A percentile compares a stretch with the other conserved stretches of the same genome.
Conservation (phyloP, 1,284 basidiomycete species). For the Sanguinoderma infundibulare region DNA sequence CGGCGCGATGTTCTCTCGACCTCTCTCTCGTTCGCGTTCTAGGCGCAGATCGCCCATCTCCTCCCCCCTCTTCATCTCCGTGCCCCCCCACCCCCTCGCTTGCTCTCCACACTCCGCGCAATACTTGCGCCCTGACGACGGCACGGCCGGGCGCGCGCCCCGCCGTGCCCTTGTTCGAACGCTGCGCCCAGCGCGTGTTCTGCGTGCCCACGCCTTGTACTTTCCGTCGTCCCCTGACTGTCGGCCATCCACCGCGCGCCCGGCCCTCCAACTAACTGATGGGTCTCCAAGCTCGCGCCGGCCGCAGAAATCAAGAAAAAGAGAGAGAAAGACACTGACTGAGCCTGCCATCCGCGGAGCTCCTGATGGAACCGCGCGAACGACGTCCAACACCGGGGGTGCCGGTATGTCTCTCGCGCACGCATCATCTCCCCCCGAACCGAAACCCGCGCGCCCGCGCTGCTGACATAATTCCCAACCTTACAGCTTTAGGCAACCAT, state of each 20-base stretch:
- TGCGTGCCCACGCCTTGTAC: neutral
- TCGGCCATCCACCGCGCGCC: neutral
- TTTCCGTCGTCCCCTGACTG: neutral
- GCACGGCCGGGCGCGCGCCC: neutral
- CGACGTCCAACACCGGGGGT: no score
- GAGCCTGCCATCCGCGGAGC: neutral
- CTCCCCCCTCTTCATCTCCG: constrained; percentile 19
- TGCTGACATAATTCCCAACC: constrained; percentile 28
- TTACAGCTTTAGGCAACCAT: constrained; percentile 20
- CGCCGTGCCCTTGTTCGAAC: neutral
- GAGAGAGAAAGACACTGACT: neutral
- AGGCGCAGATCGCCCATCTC: neutral
- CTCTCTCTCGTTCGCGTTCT: constrained; percentile 7
- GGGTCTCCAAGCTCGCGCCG: no score
- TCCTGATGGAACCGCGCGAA: constrained; percentile 24
- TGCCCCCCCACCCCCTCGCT: no score
- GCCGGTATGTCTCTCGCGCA: constrained; percentile 13
- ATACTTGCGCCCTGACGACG: neutral
- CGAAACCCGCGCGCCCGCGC: constrained; percentile 18
- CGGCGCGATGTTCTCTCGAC: constrained; percentile 6
- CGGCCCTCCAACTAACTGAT: no score
- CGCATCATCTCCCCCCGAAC: neutral
- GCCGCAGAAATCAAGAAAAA: no score
- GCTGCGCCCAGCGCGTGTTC: neutral
- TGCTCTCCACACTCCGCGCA: constrained; percentile 24